Evolutionary conservation across 495 filamentous ascomycete genomes (phyloP), one percentile per base, ranked within the genome.

Genomic region (Amniculicola lignicola): DNA sequence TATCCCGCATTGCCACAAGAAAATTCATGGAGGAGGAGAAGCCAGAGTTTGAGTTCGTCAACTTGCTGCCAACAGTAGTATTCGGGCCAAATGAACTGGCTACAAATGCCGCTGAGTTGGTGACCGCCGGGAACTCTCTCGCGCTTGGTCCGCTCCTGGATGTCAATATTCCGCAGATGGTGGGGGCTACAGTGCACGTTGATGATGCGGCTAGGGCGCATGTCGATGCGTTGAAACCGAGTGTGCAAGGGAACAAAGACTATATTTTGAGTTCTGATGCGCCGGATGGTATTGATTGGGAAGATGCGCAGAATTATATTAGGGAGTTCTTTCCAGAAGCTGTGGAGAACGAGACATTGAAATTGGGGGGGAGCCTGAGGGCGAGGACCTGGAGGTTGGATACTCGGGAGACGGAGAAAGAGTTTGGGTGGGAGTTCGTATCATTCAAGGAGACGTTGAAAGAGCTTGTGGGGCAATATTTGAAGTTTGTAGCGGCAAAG

Each of bases 1-100:
- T 47, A 19, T 35, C 51, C 23, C 51, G 40, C 27, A 47, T 47
- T 28, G 40, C 40, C 9, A 55, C 51, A 45, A 36, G 38, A 36
- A 23, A 55, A 36, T 55, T 55, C 40, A 52, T 52, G 35, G 49
- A 52, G 49, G 35, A 52, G 23, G 35, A 52, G 49, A 41, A 52
- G 49, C 49, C 49, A n/a, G 19, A 28, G 21, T 52, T 52, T 52
- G 49, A 41, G 19, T 41, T 52, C 49, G 36, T 52, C 2, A 41
- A 41, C 35, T 16, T 52, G 19, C 35, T 52, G 35, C 49, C 49
- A 19, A 52, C 49, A 41, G 19, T 52, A 23, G 49, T 52, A 21
- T 42, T 52, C 36, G 49, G 49, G 35, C 35, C 35, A 28, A 23
- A 52, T 52, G 49, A 52, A 42, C 36, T 41, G 35, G 49, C 49